Evolutionary conservation across 192 early-diverging fungal genomes (phyloP).

Genomic region (Rhizophagus clarus): DNA sequence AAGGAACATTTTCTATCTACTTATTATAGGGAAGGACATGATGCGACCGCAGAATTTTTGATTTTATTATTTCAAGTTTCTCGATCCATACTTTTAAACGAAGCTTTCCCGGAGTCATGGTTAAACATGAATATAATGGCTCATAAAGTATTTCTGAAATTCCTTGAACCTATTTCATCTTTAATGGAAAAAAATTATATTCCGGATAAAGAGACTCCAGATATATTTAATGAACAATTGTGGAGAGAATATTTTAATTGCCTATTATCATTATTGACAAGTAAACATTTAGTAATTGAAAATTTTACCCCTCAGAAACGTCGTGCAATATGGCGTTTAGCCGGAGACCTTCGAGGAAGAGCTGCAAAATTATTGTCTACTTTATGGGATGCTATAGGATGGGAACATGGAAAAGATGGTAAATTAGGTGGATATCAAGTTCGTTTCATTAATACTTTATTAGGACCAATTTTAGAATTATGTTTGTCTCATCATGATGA

Average conservation of each 20-base stretch:
- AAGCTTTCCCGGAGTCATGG: slow-evolving; percentile 37
- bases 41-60: slow-evolving; percentile 25
- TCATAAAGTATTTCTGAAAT: slow-evolving; percentile 43
- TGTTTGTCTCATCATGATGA: slow-evolving; percentile 44
- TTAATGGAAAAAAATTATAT: slow-evolving; percentile 31
- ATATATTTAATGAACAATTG: slow-evolving; percentile 24
- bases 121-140: slow-evolving; percentile 45
- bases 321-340: slow-evolving; percentile 57
- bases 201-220: slow-evolving; percentile 16
- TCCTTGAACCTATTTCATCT: slow-evolving; percentile 25
- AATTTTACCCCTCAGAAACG: slow-evolving; percentile 56
- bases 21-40: slow-evolving; percentile 28
- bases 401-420: slow-evolving; percentile 26
- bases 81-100: slow-evolving; percentile 21
- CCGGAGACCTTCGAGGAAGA: slow-evolving; percentile 61
- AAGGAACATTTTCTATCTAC: slow-evolving; percentile 28
- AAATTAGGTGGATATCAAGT: slow-evolving; percentile 32
- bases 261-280: slow-evolving; percentile 57
- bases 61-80: slow-evolving; percentile 22
- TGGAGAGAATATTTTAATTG: slow-evolving; percentile 32
- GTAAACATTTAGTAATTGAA: slow-evolving; percentile 58
- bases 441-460: slow-evolving; percentile 32
- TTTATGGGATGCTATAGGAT: slow-evolving; percentile 54
- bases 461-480: slow-evolving; percentile 42
- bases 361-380: slow-evolving; percentile 54